phyloP scores from a whole-genome alignment of 2,329 filamentous ascomycete species.

The Pseudocercospora fijiensis region DNA sequence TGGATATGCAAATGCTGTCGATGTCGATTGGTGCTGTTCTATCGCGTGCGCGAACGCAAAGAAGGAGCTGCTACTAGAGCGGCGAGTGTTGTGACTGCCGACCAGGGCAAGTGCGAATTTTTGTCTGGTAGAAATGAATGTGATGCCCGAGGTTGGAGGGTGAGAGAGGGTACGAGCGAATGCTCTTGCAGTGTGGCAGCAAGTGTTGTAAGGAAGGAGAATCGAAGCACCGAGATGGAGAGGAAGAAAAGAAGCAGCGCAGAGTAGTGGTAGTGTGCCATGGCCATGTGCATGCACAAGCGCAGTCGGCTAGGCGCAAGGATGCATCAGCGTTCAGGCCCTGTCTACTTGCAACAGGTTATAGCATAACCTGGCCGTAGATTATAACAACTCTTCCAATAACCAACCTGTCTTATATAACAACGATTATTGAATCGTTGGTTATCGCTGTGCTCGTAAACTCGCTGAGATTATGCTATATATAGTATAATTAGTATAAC shows the following conservation, averaged over 20 bases:
- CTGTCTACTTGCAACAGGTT: too few species aligned
- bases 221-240: constrained; percentile 25
- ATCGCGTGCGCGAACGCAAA: constrained; percentile 4
- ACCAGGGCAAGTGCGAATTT: constrained; percentile 44
- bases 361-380: too few species aligned
- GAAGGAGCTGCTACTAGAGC: constrained; percentile 43
- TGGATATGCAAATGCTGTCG: constrained; percentile 1
- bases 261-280: constrained; percentile 13
- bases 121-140: constrained; percentile 33
- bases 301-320: constrained; percentile 12
- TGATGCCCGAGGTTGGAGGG: constrained; percentile 38
- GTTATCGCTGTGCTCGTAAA: too few species aligned
- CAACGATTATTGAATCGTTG: too few species aligned
- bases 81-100: constrained; percentile 38
- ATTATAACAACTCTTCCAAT: too few species aligned
- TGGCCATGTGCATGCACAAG: constrained; percentile 12
- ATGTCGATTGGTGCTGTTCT: constrained; percentile 10
- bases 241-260: constrained; percentile 12
- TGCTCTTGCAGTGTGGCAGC: constrained; percentile 39
- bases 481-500: too few species aligned
- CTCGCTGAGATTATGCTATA: too few species aligned
- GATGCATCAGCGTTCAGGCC: too few species aligned
- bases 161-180: constrained; percentile 44
- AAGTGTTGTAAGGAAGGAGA: constrained; percentile 30
- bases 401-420: too few species aligned